Evolutionary conservation across 2,329 filamentous ascomycete species (phyloP), one percentile per base, ranked within the genome.

Genomic region (Bretziella fagacearum): DNA sequence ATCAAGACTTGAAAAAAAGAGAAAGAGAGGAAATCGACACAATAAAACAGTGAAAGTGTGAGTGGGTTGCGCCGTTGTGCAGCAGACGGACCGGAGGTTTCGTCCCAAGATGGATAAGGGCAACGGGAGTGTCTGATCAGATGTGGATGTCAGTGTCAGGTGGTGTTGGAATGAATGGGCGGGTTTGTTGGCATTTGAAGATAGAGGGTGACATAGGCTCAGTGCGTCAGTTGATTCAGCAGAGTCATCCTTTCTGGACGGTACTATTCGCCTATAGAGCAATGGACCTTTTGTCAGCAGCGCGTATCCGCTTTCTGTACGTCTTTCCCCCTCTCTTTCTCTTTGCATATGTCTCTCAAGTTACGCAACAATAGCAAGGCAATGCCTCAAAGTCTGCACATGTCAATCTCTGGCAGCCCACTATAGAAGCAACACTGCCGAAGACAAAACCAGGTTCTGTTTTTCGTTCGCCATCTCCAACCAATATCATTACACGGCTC

Each of bases 71-170:
- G 35, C 10, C 3, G 29, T 15, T 44, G 26, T 11, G 42, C 33
- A 46, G 22, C 18, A 17, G 44, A n/a, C 13, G 26, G 7, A 7
- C 22, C 22, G 43, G 44, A 36, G 43, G 25, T 23, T 35, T 46
- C 22, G 44, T 46, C 18, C 35, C 35, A 39, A 39, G 17, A 23
- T 46, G 22, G 18, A 46, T 37, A 26, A 3, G 26, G 23, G 32
- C 29, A 36, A 22, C 7, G 20, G 37, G 11, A 20, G 23, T 37
- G 32, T 46, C 32, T n/a, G 10, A 46, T 27, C 44, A 37, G 11
- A 23, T 32, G 30, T 30, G 11, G 32, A 20, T 35, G n/a, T 46
- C 43, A 39, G 30, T 35, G n/a, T 46, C 43, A 39, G 15, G 35
- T 25, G 30, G 30, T 15, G 13, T 6, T 33, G 30, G 13, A 10